A percentile compares a stretch with the other conserved stretches of the same genome.
These are phyloP conservation scores for Ophiostoma ips DNA, from an alignment of 2,329 filamentous ascomycete species.

Conservation along the genomic window DNA sequence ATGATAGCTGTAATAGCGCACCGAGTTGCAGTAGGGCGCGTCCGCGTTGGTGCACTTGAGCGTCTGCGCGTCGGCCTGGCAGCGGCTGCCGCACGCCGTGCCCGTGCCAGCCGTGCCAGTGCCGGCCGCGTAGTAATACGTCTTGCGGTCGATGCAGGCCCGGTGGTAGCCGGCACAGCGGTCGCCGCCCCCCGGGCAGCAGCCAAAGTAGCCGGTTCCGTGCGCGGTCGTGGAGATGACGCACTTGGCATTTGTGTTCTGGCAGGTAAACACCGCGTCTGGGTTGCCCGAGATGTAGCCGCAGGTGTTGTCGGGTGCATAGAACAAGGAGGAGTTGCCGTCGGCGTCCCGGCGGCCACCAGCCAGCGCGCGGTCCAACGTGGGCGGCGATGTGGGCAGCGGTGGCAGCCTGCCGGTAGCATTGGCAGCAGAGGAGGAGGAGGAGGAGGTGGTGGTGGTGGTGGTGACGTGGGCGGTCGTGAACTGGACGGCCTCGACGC, in stretches of 20 bases:
- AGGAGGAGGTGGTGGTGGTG: background rate
- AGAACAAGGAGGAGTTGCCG: conserved; percentile 6
- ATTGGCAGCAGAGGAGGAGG: too few species aligned
- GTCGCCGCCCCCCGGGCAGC: conserved; percentile 4
- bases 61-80: conserved; percentile 6
- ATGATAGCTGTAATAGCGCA: too few species aligned
- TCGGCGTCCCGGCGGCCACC: conserved; percentile 1
- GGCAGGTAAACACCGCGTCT: conserved; percentile 10
- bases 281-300: conserved; percentile 9
- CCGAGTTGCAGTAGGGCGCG: conserved; percentile 11
- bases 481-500: conserved; percentile 5
- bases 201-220: conserved; percentile 10
- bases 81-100: conserved; percentile 5
- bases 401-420: too few species aligned
- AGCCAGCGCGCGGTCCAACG: conserved; percentile 4
- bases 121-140: background rate
- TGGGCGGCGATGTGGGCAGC: conserved; percentile 4
- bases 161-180: conserved; percentile 8
- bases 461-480: conserved; percentile 2
- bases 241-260: conserved; percentile 3
- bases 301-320: conserved; percentile 13
- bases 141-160: conserved; percentile 8
- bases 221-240: conserved; percentile 7
- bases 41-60: conserved; percentile 9
- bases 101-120: too few species aligned